Base-by-base conservation (phyloP, 805 yeast species). In the Wickerhamiella brachini region DNA sequence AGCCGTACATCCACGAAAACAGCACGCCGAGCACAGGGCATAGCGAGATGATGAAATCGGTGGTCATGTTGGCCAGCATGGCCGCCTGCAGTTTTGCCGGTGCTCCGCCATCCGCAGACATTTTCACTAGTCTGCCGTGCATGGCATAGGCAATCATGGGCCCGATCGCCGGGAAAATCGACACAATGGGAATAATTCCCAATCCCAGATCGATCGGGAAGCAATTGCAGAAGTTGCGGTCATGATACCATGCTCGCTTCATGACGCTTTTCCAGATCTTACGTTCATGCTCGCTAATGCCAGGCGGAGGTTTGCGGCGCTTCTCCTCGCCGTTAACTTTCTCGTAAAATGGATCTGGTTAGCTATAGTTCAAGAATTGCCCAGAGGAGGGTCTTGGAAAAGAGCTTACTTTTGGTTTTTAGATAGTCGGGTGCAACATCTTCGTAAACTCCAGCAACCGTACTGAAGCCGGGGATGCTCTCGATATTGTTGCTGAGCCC, bases 201-300 rank as follows among this genome's bases (percentile, higher is more conserved):
- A 84, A 58, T 1, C 93, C 90, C 56, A 86, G 74, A 66, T 80
- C 88, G 45, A 61, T 57, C 17, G 59, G 72, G 81, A 81, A 71
- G 46, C 63, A 60, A 8, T 56, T 53, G 37, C 59, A 58, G 59
- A 86, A 77, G 63, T 94, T 85, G 57, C 76, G 75, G 63, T 90
- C 97, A 62, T 90, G 88, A 15, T 75, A 61, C 96, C 96, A 89
- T 0, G 97, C 97, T 54, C 78, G 74, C 48, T 69, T 72, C 61
- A 82, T 89, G n/a, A 88, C 69, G 23, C 64, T 68, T 62, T 81
- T 83, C 94, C 93, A 90, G 7, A 73, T 68, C 58, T 76, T 75
- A 46, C 74, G 76, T 56, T 87, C 93, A 39, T 72, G 69, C 49
- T 76, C 75, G 2, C 80, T 69, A 20, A 79, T 74, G 20, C 74